Conservation (phyloP, 164 flowering plant genomes). For the Piper betle region DNA sequence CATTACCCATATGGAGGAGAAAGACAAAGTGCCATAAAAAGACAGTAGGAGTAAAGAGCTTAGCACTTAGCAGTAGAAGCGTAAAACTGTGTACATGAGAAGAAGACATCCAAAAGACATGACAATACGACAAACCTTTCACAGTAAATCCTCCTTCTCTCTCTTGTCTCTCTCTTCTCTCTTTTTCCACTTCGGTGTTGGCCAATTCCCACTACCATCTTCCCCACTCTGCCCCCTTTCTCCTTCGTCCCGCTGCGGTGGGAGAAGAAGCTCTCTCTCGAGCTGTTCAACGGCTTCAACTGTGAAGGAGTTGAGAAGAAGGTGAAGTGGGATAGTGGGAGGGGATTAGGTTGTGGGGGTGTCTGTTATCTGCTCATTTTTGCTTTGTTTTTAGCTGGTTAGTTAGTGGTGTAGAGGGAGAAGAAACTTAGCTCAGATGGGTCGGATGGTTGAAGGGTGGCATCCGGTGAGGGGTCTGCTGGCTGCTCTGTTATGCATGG, state of each 20-base stretch:
- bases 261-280: not conserved
- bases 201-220: not conserved
- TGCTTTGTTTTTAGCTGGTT: not conserved
- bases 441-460: conserved; percentile 2
- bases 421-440: not conserved
- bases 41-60: not conserved
- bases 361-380: not conserved
- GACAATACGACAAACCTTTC: not conserved
- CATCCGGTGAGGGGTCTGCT: conserved; percentile 3
- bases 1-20: not conserved
- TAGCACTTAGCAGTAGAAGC: too few species aligned
- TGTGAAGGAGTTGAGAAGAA: not conserved
- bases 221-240: not conserved
- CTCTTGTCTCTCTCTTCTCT: too few species aligned
- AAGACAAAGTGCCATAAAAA: not conserved
- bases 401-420: not conserved
- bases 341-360: not conserved
- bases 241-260: not conserved
- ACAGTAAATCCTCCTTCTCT: not conserved
- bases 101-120: too few species aligned
- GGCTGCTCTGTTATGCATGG: conserved; percentile 7
- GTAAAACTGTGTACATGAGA: too few species aligned
- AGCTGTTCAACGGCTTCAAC: too few species aligned
- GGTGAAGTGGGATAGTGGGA: not conserved
- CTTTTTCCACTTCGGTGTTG: not conserved